phyloP scores from a whole-genome alignment of 768 basidiomycete species.

The Terana coerulea region DNA sequence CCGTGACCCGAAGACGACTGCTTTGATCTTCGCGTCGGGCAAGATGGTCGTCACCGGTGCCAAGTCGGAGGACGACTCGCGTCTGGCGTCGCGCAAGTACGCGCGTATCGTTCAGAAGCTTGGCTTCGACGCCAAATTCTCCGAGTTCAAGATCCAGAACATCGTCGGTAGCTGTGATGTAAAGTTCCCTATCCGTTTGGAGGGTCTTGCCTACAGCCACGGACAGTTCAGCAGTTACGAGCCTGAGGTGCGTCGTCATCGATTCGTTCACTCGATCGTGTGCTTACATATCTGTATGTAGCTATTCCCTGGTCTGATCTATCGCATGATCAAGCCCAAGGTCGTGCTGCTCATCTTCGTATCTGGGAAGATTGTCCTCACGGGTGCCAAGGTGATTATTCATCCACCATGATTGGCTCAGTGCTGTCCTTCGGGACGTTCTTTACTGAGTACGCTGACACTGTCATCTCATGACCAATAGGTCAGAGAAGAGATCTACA shows the following conservation, averaged over 20 bases:
- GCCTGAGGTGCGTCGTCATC: conserved; percentile 72
- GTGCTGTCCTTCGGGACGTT: neutral
- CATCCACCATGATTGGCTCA: conserved; percentile 12
- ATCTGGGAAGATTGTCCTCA: conserved; percentile 97
- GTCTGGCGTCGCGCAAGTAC: conserved; percentile 96
- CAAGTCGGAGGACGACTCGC: conserved; percentile 97
- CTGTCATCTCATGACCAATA: conserved; percentile 38
- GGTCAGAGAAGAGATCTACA: conserved; percentile 99
- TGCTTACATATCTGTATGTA: conserved; percentile 26
- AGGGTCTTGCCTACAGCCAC: conserved; percentile 96
- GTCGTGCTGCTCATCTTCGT: conserved; percentile 98
- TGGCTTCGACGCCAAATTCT: conserved; percentile 98
- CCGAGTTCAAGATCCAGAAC: conserved; percentile 99
- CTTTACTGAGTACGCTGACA: conserved; percentile 16
- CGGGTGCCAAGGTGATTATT: conserved; percentile 89
- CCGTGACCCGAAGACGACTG: conserved; percentile 99
- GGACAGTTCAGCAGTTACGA: conserved; percentile 98
- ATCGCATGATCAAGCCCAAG: conserved; percentile 99
- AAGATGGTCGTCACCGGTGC: conserved; percentile 99
- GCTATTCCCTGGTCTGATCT: conserved; percentile 98
- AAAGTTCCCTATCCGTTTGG: conserved; percentile 96
- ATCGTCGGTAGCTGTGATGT: conserved; percentile 98
- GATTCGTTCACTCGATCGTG: conserved; percentile 1
- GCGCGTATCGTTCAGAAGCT: conserved; percentile 99
- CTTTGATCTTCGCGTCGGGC: conserved; percentile 97